A percentile compares a stretch with the other conserved stretches of the same genome.
Evolutionary conservation across 2,329 filamentous ascomycete genomes (phyloP).

Genomic region (Exophiala calicioides): DNA sequence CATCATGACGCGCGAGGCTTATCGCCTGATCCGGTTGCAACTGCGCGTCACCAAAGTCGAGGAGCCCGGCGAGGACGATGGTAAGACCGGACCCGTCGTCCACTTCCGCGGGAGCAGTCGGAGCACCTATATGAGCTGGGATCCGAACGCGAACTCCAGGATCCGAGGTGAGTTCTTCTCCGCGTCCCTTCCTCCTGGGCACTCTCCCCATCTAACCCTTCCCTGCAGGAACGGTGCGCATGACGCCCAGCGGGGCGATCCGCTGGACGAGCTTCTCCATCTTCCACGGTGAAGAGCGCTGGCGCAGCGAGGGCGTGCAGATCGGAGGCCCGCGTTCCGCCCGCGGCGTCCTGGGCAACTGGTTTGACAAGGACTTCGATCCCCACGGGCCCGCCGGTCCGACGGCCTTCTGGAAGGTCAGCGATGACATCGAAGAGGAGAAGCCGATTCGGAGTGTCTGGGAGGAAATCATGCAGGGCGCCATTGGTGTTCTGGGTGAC

Average conservation of each 20-base stretch:
- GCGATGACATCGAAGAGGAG: slow-evolving; percentile 47
- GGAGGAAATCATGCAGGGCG: not conserved
- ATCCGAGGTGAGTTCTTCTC: slow-evolving; percentile 57
- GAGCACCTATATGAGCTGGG: slow-evolving; percentile 64
- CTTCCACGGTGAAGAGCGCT: slow-evolving; percentile 66
- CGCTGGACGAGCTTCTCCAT: slow-evolving; percentile 72
- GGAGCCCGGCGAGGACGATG: slow-evolving; percentile 59
- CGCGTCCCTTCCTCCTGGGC: not conserved
- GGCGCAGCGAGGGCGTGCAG: slow-evolving; percentile 76
- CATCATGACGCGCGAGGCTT: slow-evolving; percentile 65
- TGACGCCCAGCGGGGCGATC: slow-evolving; percentile 70
- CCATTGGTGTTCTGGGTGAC: too few species aligned
- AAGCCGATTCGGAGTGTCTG: slow-evolving; percentile 10
- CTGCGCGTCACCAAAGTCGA: slow-evolving; percentile 64
- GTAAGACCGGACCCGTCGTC: slow-evolving; percentile 57
- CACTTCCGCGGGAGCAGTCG: slow-evolving; percentile 65
- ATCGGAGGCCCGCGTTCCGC: slow-evolving; percentile 66
- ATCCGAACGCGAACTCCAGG: slow-evolving; percentile 68
- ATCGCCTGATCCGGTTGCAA: slow-evolving; percentile 69
- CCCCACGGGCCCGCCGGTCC: slow-evolving; percentile 70
- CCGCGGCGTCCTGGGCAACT: slow-evolving; percentile 70
- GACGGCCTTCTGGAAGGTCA: slow-evolving; percentile 76
- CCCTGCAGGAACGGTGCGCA: slow-evolving; percentile 57
- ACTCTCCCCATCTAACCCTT: not conserved
- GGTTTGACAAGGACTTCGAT: slow-evolving; percentile 77